phyloP scores from a whole-genome alignment of 2,329 filamentous ascomycete genomes.

The Ascosphaera apis region DNA sequence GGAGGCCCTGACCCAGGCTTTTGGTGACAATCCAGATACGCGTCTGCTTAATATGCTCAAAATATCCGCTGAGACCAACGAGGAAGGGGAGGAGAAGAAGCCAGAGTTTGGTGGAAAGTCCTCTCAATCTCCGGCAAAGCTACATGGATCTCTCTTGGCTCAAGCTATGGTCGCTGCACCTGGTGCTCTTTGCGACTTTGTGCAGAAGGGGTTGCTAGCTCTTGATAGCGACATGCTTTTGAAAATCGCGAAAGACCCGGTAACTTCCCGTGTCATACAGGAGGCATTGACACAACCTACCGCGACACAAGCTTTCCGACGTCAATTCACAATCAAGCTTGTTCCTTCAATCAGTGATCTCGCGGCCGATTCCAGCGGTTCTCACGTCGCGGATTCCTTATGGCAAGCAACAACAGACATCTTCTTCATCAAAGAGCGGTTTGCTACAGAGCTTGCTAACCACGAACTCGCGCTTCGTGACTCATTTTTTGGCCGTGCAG shows the following conservation, averaged over 20 bases:
- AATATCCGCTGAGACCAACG: constrained; percentile 25
- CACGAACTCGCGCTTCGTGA: constrained; percentile 40
- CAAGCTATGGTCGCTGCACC: constrained; percentile 56
- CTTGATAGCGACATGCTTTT: constrained; percentile 34
- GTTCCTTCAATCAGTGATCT: constrained; percentile 37
- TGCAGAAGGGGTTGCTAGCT: constrained; percentile 48
- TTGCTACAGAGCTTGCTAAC: constrained; percentile 38
- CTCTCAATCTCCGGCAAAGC: constrained; percentile 24
- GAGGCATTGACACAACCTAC: constrained; percentile 33
- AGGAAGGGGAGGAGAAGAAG: constrained; percentile 19
- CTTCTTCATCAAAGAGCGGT: constrained; percentile 42
- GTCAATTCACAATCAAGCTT: constrained; percentile 40
- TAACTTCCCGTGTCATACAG: constrained; percentile 40
- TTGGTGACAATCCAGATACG: constrained; percentile 26
- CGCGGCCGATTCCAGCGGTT: constrained; percentile 37
- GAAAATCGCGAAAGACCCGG: constrained; percentile 39
- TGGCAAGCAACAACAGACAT: constrained; percentile 40
- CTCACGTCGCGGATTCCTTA: constrained; percentile 43
- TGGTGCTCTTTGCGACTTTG: constrained; percentile 42
- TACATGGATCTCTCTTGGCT: constrained; percentile 65
- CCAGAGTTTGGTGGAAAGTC: constrained; percentile 22
- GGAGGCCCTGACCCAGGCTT: constrained; percentile 32
- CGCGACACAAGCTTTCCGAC: constrained; percentile 31
- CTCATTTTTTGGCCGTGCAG: constrained; percentile 39
- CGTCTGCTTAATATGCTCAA: constrained; percentile 38